Percentiles rank a stretch among this genome's conserved stretches.
Conservation (phyloP, 2,329 filamentous ascomycete genomes). For the Paradendryphiella salina region DNA sequence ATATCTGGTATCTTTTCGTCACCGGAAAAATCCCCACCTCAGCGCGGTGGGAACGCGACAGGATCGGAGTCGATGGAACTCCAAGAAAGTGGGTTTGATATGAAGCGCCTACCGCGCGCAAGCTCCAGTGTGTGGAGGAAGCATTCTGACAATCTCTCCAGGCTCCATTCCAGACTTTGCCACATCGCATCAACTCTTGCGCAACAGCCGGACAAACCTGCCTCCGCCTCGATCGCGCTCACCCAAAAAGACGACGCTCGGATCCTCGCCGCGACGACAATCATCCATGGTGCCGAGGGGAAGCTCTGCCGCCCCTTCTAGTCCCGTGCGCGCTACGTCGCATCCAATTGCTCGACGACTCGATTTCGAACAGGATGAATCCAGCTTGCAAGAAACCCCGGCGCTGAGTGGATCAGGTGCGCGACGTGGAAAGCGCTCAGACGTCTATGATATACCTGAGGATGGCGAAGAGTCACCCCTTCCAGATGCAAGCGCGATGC, state of each 20-base stretch:
- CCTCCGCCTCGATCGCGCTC: conserved; percentile 59
- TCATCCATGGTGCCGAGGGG: conserved; percentile 60
- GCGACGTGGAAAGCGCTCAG: conserved; percentile 35
- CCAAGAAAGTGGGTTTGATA: conserved; percentile 58
- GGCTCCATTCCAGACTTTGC: conserved; percentile 57
- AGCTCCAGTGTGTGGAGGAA: background rate
- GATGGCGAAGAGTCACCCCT: conserved; percentile 34
- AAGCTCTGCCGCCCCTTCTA: conserved; percentile 48
- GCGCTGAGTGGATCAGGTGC: conserved; percentile 42
- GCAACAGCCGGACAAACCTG: conserved; percentile 49
- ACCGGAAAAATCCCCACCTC: conserved; percentile 65
- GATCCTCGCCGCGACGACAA: conserved; percentile 63
- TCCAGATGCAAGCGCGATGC: conserved; percentile 28
- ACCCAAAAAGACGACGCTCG: conserved; percentile 65
- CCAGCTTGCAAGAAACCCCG: conserved; percentile 37
- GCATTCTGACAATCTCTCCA: conserved; percentile 26
- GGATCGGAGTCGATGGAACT: conserved; percentile 66
- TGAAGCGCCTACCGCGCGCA: conserved; percentile 4
- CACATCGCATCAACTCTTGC: conserved; percentile 53
- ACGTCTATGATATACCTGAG: conserved; percentile 40
- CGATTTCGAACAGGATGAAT: conserved; percentile 56
- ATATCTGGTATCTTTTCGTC: conserved; percentile 89
- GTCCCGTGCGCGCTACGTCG: conserved; percentile 37
- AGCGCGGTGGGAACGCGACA: conserved; percentile 48
- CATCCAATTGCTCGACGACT: conserved; percentile 58